phyloP scores from a whole-genome alignment of 345 rosid species.

The Gossypium herbaceum region DNA sequence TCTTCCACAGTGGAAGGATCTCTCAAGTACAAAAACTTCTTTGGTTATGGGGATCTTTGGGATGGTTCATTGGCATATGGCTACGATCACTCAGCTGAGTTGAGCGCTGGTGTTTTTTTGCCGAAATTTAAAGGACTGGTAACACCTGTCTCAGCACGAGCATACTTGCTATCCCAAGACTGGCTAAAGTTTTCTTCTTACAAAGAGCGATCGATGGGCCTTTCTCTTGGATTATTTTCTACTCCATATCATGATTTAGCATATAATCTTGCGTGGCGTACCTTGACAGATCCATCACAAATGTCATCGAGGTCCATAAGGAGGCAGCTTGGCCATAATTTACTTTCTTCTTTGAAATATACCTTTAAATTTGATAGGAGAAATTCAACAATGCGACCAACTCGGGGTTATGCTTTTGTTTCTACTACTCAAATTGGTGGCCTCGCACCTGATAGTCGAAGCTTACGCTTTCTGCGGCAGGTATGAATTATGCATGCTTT shows the following conservation, averaged over 20 bases:
- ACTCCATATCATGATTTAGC: conserved; percentile 60
- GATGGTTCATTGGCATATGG: conserved; percentile 82
- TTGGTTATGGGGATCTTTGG: conserved; percentile 94
- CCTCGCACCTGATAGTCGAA: conserved; percentile 76
- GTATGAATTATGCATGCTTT: conserved; percentile 25
- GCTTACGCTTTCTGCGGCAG: conserved; percentile 84
- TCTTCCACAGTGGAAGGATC: conserved; percentile 85
- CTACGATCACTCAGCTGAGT: conserved; percentile 69
- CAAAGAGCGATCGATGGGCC: conserved; percentile 77
- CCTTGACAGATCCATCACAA: conserved; percentile 75
- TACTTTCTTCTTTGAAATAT: conserved; percentile 63
- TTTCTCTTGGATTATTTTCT: conserved; percentile 75
- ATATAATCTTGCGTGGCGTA: conserved; percentile 79
- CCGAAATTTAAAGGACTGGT: conserved; percentile 63
- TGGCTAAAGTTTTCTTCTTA: conserved; percentile 84
- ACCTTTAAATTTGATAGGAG: conserved; percentile 70
- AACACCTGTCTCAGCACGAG: conserved; percentile 67
- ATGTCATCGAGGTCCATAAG: conserved; percentile 57
- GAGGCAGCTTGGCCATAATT: conserved; percentile 64
- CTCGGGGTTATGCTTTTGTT: conserved; percentile 70
- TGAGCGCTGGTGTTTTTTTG: conserved; percentile 66
- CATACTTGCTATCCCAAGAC: conserved; percentile 75
- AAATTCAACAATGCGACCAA: conserved; percentile 74
- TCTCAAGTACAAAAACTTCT: conserved; percentile 71
- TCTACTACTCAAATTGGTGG: conserved; percentile 83